These are phyloP conservation scores for Metschnikowia santaceciliae DNA, from an alignment of 805 yeast species.

Conservation along the genomic window DNA sequence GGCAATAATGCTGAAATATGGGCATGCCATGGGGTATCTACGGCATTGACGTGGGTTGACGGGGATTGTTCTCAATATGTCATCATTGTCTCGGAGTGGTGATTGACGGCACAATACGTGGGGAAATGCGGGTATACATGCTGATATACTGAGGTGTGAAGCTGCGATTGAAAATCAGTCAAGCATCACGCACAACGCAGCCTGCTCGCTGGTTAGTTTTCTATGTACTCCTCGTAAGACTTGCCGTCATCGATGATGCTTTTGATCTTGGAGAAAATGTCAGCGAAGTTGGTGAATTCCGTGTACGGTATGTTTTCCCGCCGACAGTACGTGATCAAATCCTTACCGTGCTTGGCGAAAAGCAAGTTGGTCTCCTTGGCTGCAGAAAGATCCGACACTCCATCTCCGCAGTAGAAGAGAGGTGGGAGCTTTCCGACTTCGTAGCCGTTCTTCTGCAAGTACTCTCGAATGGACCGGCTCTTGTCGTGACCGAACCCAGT, in stretches of 20 bases:
- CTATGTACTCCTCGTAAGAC: conserved; percentile 16
- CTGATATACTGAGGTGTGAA: background rate
- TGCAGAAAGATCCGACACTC: conserved; percentile 92
- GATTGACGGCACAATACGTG: background rate
- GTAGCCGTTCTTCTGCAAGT: conserved; percentile 30
- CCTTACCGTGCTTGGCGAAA: conserved; percentile 91
- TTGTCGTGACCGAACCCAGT: conserved; percentile 94
- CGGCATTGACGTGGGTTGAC: too few species aligned
- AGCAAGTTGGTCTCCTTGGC: conserved; percentile 91
- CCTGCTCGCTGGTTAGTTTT: conserved; percentile 9
- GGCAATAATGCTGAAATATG: too few species aligned
- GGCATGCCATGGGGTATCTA: too few species aligned
- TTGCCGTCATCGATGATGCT: conserved; percentile 40
- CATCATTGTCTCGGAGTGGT: background rate
- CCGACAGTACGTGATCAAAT: conserved; percentile 79
- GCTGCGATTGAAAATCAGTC: background rate
- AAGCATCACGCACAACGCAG: too few species aligned
- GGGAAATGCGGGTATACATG: background rate
- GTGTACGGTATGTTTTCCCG: conserved; percentile 78
- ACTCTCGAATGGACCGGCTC: conserved; percentile 67
- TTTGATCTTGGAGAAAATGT: conserved; percentile 62
- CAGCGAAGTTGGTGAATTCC: conserved; percentile 73
- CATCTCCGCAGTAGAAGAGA: conserved; percentile 94
- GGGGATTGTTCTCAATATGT: too few species aligned
- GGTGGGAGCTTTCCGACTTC: conserved; percentile 43